Conservation (phyloP, 1,139 yeast genomes). For the Suhomyces terraborum region DNA sequence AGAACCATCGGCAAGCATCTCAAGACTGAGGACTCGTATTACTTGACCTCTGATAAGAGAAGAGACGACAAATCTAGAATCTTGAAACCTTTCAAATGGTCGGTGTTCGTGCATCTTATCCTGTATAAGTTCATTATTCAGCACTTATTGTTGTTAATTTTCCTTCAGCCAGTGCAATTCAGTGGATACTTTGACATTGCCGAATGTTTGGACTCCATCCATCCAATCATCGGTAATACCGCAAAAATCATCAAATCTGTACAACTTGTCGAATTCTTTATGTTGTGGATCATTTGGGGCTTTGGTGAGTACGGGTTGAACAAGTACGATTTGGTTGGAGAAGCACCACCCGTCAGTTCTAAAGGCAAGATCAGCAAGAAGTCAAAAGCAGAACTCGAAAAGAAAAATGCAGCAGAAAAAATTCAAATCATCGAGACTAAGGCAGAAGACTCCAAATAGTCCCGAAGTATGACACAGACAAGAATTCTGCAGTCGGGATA, state of each 20-base stretch:
- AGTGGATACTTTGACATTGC: slow-evolving; percentile 17
- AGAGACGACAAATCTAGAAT: slow-evolving; percentile 12
- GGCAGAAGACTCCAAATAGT: not conserved
- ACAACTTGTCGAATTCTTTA: slow-evolving; percentile 13
- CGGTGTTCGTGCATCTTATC: slow-evolving; percentile 16
- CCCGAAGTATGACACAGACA: too few species aligned
- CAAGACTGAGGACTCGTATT: slow-evolving; percentile 7
- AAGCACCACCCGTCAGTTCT: not conserved
- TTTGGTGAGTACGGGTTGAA: slow-evolving; percentile 9
- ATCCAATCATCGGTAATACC: slow-evolving; percentile 6
- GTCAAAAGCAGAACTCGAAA: not conserved
- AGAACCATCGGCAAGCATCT: slow-evolving; percentile 1
- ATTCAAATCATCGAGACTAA: not conserved
- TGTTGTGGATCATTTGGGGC: slow-evolving; percentile 20
- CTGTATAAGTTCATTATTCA: slow-evolving; percentile 13
- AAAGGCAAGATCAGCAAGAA: not conserved
- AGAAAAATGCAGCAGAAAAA: not conserved
- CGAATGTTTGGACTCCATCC: slow-evolving; percentile 16
- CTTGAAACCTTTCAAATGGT: slow-evolving; percentile 12
- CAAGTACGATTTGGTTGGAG: slow-evolving; percentile 3
- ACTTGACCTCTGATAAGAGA: slow-evolving; percentile 9
- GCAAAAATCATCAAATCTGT: slow-evolving; percentile 5
- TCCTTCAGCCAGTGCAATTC: slow-evolving; percentile 13
- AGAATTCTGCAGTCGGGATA: too few species aligned
- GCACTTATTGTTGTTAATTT: slow-evolving; percentile 9